These are phyloP conservation scores for Mortierella polycephala DNA, from an alignment of 371 early-diverging fungal genomes.

Conservation along the genomic window DNA sequence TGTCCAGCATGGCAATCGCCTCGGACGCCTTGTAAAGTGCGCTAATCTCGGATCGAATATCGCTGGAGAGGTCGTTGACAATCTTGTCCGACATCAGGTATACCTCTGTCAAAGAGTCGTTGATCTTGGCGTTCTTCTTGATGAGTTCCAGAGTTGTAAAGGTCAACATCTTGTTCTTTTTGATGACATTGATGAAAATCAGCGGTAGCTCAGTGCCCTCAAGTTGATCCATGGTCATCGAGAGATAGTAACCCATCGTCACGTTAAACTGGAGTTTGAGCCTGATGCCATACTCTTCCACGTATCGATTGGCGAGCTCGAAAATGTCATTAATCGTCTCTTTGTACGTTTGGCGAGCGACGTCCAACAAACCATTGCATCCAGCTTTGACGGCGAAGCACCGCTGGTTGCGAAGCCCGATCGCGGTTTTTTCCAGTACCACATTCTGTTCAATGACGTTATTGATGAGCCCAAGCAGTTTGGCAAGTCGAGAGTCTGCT, in stretches of 20 bases:
- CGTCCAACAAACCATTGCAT: conserved; percentile 89
- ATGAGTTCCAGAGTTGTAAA: conserved; percentile 86
- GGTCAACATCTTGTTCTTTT: conserved; percentile 67
- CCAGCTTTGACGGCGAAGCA: conserved; percentile 89
- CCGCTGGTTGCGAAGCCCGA: conserved; percentile 85
- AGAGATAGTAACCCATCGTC: conserved; percentile 72
- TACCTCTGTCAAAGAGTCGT: conserved; percentile 89
- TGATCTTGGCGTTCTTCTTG: conserved; percentile 71
- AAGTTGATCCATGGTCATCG: conserved; percentile 56
- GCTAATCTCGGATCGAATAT: conserved; percentile 69
- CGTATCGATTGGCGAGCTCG: conserved; percentile 71
- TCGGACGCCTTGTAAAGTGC: conserved; percentile 84
- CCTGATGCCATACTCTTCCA: conserved; percentile 63
- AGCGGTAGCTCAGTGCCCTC: conserved; percentile 55
- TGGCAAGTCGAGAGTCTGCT: conserved; percentile 42
- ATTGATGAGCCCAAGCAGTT: conserved; percentile 59
- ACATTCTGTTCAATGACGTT: conserved; percentile 75
- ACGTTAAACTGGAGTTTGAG: conserved; percentile 76
- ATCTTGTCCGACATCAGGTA: conserved; percentile 87
- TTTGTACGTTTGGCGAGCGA: conserved; percentile 87
- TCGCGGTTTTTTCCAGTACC: conserved; percentile 71
- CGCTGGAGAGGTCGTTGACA: conserved; percentile 66
- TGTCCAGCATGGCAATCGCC: conserved; percentile 84
- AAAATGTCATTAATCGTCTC: conserved; percentile 88
- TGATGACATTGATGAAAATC: conserved; percentile 68